Conservation (phyloP, 2,329 filamentous ascomycete species). For the Penicillium palitans region DNA sequence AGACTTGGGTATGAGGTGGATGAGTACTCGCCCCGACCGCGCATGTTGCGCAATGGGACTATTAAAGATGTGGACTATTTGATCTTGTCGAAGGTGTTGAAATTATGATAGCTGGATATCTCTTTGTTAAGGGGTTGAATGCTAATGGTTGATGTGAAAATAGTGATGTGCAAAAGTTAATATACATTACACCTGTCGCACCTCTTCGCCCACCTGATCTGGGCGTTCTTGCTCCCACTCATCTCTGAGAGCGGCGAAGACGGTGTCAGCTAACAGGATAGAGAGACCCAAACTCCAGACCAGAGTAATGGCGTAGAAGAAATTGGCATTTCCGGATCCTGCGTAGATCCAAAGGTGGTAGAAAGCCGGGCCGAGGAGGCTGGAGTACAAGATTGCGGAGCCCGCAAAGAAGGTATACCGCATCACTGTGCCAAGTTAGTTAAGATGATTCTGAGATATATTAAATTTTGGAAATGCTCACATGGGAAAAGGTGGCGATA, state of each 20-base stretch:
- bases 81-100: conserved; percentile 53
- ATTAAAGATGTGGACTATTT: conserved; percentile 53
- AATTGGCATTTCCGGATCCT: conserved; percentile 96
- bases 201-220: conserved; percentile 84
- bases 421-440: conserved; percentile 63
- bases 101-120: conserved; percentile 1
- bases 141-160: not conserved
- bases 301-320: conserved; percentile 98
- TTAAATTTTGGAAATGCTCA: conserved; percentile 44
- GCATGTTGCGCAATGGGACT: conserved; percentile 50
- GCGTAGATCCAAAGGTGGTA: conserved; percentile 98
- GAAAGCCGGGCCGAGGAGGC: conserved; percentile 87
- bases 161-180: conserved; percentile 6
- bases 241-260: conserved; percentile 86
- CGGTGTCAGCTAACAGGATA: conserved; percentile 78
- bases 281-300: conserved; percentile 94
- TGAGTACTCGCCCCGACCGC: conserved; percentile 53
- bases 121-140: not conserved
- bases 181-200: conserved; percentile 70
- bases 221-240: conserved; percentile 93
- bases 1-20: conserved; percentile 54
- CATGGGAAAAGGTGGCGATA: conserved; percentile 88
- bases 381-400: conserved; percentile 80
- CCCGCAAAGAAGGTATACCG: conserved; percentile 87
- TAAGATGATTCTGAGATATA: not conserved